A percentile compares a stretch with the other conserved stretches of the same genome.
phyloP scores from a whole-genome alignment of 495 filamentous ascomycete genomes.

The Aspergillus affinis region DNA sequence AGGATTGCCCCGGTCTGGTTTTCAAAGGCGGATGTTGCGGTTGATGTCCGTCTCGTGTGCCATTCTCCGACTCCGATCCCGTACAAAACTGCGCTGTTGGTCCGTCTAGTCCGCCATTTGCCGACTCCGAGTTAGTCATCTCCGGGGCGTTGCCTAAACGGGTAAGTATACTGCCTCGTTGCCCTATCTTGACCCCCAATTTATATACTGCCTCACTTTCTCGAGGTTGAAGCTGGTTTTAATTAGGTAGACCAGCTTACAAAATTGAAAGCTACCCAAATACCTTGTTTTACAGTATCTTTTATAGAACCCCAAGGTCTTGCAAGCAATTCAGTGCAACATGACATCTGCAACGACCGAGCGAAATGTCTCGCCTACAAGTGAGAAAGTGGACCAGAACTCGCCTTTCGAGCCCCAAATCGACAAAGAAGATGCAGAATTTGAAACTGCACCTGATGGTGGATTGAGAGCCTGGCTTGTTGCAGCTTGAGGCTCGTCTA shows the following conservation, averaged over 20 bases:
- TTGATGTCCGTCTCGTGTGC: background rate
- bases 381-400: background rate
- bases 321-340: background rate
- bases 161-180: background rate
- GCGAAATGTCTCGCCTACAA: background rate
- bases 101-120: constrained; percentile 28
- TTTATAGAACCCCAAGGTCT: too few species aligned
- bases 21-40: background rate
- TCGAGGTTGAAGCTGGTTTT: background rate
- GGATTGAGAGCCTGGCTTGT: constrained; percentile 28
- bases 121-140: constrained; percentile 17
- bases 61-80: background rate
- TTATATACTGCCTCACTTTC: too few species aligned
- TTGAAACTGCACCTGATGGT: constrained; percentile 26
- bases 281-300: too few species aligned
- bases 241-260: too few species aligned
- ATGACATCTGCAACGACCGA: background rate
- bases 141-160: background rate
- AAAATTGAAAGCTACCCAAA: too few species aligned
- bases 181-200: background rate
- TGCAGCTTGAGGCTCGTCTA: too few species aligned
- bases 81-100: constrained; percentile 24
- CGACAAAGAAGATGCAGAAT: constrained; percentile 4
- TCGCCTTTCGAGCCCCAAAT: too few species aligned
- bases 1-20: background rate